Evolutionary conservation across 2,329 filamentous ascomycete species (phyloP).

Genomic region (Ophiocordyceps camponoti-floridani): DNA sequence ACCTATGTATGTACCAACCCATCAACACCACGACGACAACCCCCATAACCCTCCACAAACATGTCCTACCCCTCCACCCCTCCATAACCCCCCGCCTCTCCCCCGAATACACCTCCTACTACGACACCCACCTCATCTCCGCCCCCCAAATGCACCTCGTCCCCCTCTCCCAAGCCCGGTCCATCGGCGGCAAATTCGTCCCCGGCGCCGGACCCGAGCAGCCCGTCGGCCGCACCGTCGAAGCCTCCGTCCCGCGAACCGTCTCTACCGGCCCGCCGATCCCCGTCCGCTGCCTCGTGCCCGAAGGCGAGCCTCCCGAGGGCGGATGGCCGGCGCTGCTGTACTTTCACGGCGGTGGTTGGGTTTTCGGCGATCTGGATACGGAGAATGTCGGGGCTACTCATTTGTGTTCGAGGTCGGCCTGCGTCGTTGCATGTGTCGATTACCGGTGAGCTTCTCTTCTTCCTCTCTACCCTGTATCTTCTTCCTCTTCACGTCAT

Average conservation of each 20-base stretch:
- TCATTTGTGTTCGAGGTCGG: constrained; percentile 17
- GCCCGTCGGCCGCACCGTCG: constrained; percentile 21
- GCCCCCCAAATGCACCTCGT: constrained; percentile 5
- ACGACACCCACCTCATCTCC: constrained; percentile 23
- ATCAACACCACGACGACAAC: too few relatives aligned
- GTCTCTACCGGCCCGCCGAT: constrained; percentile 21
- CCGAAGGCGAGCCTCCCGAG: constrained; percentile 15
- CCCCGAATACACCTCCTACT: constrained; percentile 25
- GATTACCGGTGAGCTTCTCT: not conserved
- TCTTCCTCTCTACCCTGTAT: too few relatives aligned
- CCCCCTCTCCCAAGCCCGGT: too few relatives aligned
- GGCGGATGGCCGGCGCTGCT: constrained; percentile 28
- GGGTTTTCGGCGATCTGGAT: constrained; percentile 29
- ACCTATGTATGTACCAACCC: too few relatives aligned
- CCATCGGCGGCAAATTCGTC: constrained; percentile 20
- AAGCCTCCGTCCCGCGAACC: constrained; percentile 17
- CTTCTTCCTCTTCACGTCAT: too few relatives aligned
- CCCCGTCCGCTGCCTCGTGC: constrained; percentile 22
- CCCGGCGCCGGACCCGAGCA: constrained; percentile 23
- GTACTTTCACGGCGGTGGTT: constrained; percentile 32
- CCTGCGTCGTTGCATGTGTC: constrained; percentile 3
- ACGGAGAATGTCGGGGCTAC: constrained; percentile 30
- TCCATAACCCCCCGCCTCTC: constrained; percentile 24
- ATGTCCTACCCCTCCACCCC: too few relatives aligned
- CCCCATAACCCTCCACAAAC: too few relatives aligned